These are phyloP conservation scores for Auricularia sp. DNA, from an alignment of 768 basidiomycete species.

Conservation along the genomic window DNA sequence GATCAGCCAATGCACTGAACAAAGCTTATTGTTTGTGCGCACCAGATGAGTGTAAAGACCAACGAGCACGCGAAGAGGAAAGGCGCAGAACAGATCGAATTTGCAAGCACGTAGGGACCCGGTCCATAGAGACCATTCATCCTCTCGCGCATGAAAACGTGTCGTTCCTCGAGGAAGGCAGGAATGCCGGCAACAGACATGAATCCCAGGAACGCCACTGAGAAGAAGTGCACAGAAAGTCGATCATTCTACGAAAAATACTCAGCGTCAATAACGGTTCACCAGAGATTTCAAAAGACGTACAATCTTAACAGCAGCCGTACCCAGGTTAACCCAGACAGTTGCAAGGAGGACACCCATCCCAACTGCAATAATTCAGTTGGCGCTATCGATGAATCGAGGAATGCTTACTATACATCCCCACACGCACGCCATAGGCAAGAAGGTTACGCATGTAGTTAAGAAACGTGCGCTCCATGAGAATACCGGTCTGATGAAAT, in stretches of 20 bases:
- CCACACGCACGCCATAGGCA: slow-evolving; percentile 45
- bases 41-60: slow-evolving; percentile 40
- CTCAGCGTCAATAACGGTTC: not conserved
- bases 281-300: slow-evolving; percentile 25
- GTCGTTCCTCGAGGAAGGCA: slow-evolving; percentile 45
- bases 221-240: slow-evolving; percentile 45
- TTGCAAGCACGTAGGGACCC: slow-evolving; percentile 42
- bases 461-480: slow-evolving; percentile 34
- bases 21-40: slow-evolving; percentile 18
- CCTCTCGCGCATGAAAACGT: slow-evolving; percentile 45
- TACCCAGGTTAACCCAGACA: slow-evolving; percentile 34
- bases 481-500: slow-evolving; percentile 34
- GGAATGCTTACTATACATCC: slow-evolving; percentile 32
- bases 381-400: too few species aligned
- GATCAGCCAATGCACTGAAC: slow-evolving; percentile 8
- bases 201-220: slow-evolving; percentile 40
- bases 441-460: slow-evolving; percentile 47
- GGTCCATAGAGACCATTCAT: slow-evolving; percentile 49
- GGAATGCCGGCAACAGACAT: slow-evolving; percentile 43
- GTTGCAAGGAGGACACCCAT: slow-evolving; percentile 30
- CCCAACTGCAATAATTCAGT: slow-evolving; percentile 5
- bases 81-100: slow-evolving; percentile 42
- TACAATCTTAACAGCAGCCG: slow-evolving; percentile 16
- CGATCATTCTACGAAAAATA: slow-evolving; percentile 25
- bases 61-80: slow-evolving; percentile 42